Conservation (phyloP, 495 filamentous ascomycete genomes). For the Glutinoglossum americanum region DNA sequence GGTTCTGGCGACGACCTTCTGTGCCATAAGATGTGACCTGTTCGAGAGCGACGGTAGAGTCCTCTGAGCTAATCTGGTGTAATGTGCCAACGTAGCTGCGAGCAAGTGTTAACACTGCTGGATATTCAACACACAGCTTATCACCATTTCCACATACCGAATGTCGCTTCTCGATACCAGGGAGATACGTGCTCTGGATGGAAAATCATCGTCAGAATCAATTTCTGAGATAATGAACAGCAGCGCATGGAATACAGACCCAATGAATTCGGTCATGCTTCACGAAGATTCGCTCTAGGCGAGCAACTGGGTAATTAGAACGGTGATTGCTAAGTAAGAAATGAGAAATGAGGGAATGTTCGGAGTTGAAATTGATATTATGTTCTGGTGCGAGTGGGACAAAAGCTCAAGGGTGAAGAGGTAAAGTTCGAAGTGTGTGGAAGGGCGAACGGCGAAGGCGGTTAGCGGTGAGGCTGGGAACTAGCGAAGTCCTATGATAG, state of each 20-base stretch:
- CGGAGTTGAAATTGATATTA: background rate
- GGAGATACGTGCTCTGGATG: slow-evolving; percentile 47
- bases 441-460: background rate
- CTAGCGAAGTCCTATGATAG: background rate
- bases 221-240: slow-evolving; percentile 4
- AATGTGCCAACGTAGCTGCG: slow-evolving; percentile 80
- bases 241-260: slow-evolving; percentile 19
- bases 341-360: background rate
- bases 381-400: background rate
- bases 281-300: slow-evolving; percentile 2
- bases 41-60: slow-evolving; percentile 86
- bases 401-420: background rate
- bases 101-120: background rate
- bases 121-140: background rate
- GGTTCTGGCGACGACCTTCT: slow-evolving; percentile 62
- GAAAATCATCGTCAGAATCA: slow-evolving; percentile 9
- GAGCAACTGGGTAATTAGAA: slow-evolving; percentile 5
- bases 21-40: slow-evolving; percentile 85
- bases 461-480: background rate
- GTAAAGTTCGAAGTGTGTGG: background rate
- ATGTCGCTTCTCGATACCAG: slow-evolving; percentile 96
- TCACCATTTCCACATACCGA: slow-evolving; percentile 33
- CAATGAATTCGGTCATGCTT: slow-evolving; percentile 41
- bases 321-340: background rate
- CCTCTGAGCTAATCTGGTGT: slow-evolving; percentile 94